Conservation (phyloP, 2,329 filamentous ascomycete genomes). For the Juglanconis oblonga region DNA sequence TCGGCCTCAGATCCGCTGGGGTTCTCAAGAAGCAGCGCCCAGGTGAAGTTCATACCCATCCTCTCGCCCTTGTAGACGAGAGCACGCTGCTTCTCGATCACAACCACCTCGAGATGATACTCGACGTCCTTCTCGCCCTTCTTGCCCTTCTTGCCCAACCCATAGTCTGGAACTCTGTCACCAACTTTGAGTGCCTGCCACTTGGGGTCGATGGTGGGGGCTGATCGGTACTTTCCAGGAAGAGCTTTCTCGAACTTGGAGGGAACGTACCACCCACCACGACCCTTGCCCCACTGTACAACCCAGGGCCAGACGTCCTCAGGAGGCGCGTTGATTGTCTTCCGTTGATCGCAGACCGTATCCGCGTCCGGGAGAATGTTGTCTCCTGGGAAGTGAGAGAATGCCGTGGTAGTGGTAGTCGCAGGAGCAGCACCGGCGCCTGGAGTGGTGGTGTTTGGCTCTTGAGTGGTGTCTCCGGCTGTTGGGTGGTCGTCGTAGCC, state of each 20-base stretch:
- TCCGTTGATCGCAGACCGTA: slow-evolving; percentile 6
- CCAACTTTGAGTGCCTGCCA: slow-evolving; percentile 8
- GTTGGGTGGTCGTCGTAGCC: too few species aligned
- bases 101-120: slow-evolving; percentile 6
- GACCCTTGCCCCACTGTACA: slow-evolving; percentile 11
- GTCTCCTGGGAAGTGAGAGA: not conserved
- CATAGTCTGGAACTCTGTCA: slow-evolving; percentile 10
- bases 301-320: slow-evolving; percentile 10
- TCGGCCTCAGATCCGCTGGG: not conserved
- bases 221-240: slow-evolving; percentile 4
- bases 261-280: slow-evolving; percentile 12
- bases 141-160: not conserved
- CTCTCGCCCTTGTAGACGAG: slow-evolving; percentile 13
- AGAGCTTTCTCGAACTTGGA: slow-evolving; percentile 6
- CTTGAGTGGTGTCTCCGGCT: too few species aligned
- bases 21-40: slow-evolving; percentile 9
- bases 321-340: not conserved
- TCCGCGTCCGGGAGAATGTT: slow-evolving; percentile 6
- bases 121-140: not conserved
- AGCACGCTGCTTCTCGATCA: slow-evolving; percentile 6
- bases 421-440: not conserved
- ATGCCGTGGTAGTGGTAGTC: not conserved
- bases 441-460: too few species aligned
- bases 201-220: slow-evolving; percentile 6
- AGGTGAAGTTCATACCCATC: slow-evolving; percentile 10